Conservation (phyloP, 2,329 filamentous ascomycete species). For the Corynespora cassiicola region DNA sequence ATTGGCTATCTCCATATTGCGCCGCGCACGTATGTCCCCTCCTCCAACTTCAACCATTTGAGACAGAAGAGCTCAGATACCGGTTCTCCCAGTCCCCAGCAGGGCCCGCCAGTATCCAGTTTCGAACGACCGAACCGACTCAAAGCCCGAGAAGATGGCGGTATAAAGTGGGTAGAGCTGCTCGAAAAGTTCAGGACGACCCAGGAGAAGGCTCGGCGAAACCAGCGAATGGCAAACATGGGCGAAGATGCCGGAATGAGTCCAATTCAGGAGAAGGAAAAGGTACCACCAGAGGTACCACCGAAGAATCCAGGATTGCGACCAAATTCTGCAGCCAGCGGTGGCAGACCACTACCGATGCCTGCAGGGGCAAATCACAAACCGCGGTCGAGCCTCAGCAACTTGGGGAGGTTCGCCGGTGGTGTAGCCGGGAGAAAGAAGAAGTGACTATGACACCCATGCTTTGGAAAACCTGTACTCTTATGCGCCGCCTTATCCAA, state of each 20-base stretch:
- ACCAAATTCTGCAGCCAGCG: conserved; percentile 28
- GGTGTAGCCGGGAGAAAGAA: conserved; percentile 46
- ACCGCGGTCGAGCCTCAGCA: conserved; percentile 49
- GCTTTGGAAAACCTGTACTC: conserved; percentile 1
- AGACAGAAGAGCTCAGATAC: conserved; percentile 51
- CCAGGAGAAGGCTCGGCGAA: conserved; percentile 82
- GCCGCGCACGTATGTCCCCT: conserved; percentile 73
- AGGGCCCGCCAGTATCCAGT: conserved; percentile 44
- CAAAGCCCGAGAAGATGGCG: conserved; percentile 80
- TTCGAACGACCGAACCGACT: conserved; percentile 71
- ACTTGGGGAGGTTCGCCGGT: conserved; percentile 53
- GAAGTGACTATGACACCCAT: no score
- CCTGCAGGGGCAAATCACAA: conserved; percentile 33
- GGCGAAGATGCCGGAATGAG: conserved; percentile 37
- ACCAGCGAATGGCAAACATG: conserved; percentile 61
- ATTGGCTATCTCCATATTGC: conserved; percentile 93
- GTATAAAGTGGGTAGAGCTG: conserved; percentile 89
- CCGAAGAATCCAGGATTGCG: conserved; percentile 27
- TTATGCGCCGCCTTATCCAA: neutral
- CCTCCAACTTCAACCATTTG: conserved; percentile 46
- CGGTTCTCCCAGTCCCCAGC: conserved; percentile 40
- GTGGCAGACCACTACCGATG: conserved; percentile 26
- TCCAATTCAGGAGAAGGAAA: conserved; percentile 39
- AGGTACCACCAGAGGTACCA: conserved; percentile 31
- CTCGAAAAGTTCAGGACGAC: conserved; percentile 93